Evolutionary conservation across 1,284 basidiomycete species (phyloP), one percentile per base, ranked within the genome.

Genomic region (Limonomyces culmigenus): DNA sequence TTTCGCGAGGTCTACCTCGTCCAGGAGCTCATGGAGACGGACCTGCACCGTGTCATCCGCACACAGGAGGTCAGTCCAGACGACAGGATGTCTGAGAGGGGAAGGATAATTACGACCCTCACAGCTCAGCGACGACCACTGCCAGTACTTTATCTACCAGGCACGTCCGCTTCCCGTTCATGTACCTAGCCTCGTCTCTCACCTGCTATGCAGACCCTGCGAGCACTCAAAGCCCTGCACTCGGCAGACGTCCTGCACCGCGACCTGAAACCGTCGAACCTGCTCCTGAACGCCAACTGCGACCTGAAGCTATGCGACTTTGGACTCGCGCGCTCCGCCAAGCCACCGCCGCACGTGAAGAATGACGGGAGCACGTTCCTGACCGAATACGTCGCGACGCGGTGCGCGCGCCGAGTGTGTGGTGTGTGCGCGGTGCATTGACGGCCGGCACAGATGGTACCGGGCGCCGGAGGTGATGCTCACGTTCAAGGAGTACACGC

Each of bases 301-400:
- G 91, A 95, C 56, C 70, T 95, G 35, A 92, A 92, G 80, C 66
- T 93, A 17, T 93, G 89, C 53, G 88, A 95, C 52, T 93, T 95
- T 56, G 91, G 89, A 13, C 72, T 93, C 14, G 89, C 91, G 0
- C 73, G 87, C 34, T 85, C 79, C 2, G 78, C 83, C 5, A 68
- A 74, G 31, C 81, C 80, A 0, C 80, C 79, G 5, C 84, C 84
- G 2, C 76, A 84, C 46, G 71, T 77, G 3, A 80, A 73, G 11
- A 74, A 84, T 42, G 85, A 86, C 43, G 81, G 74, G 38, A 79
- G 75, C 45, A 88, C 84, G 0, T 89, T 91, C 56, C 88, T 93
- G 81, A 93, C 88, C 0, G 89, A 93, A 70, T 91, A 89, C 46
- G 87, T 91, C 23, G 86, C 87, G 4, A 89, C 89, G 17, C 66